Evolutionary conservation across 305 asterid species (phyloP).

Genomic region (Solanum chacoense): DNA sequence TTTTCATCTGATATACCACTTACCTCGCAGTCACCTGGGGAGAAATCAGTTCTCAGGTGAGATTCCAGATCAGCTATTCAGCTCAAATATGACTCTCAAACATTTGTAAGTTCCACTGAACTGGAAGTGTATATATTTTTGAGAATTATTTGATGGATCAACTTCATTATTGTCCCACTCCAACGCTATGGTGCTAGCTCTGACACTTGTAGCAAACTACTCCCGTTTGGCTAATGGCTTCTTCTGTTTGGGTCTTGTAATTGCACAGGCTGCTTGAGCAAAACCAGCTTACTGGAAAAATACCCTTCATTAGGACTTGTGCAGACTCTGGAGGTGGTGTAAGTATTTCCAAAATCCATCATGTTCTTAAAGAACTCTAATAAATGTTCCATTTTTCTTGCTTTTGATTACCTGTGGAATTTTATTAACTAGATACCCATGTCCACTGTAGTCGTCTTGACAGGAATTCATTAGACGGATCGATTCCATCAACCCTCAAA

Average conservation of each 20-base stretch:
- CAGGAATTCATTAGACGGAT: constrained; percentile 50
- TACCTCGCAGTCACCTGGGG: constrained; percentile 68
- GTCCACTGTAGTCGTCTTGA: constrained; percentile 60
- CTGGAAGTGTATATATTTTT: not conserved
- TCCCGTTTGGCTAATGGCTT: not conserved
- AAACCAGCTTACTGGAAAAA: constrained; percentile 52
- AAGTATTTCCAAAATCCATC: constrained; percentile 32
- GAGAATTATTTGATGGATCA: not conserved
- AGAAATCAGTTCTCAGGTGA: constrained; percentile 57
- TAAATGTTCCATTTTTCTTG: not conserved
- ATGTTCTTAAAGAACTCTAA: not conserved
- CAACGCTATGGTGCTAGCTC: not conserved
- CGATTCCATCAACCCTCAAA: constrained; percentile 61
- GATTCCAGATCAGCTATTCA: constrained; percentile 62
- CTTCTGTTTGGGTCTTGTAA: not conserved
- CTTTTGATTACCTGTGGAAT: not conserved
- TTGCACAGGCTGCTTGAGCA: constrained; percentile 66
- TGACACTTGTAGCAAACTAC: not conserved
- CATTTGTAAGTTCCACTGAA: constrained; percentile 54
- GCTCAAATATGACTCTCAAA: constrained; percentile 45
- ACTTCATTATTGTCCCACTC: not conserved
- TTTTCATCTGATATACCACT: not conserved
- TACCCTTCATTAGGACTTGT: constrained; percentile 69
- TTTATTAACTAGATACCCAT: constrained; percentile 5
- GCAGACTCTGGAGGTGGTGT: constrained; percentile 57